Conservation (phyloP, 495 filamentous ascomycete species). For the Aspergillus kassunensis region DNA sequence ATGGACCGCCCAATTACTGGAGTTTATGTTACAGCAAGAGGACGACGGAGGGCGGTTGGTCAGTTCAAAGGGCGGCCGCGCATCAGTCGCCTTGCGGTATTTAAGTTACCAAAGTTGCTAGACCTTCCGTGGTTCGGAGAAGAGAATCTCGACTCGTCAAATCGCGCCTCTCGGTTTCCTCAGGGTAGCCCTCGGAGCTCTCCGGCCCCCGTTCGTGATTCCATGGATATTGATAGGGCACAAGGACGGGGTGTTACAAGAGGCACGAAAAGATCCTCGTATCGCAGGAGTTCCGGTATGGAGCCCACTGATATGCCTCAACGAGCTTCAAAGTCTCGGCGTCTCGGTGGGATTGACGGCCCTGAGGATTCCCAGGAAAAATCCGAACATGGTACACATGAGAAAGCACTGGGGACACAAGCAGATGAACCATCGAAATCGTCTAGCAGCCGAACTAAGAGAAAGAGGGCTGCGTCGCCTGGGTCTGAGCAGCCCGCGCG, state of each 20-base stretch:
- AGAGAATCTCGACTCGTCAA: neutral
- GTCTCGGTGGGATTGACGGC: neutral
- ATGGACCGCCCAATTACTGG: conserved; percentile 42
- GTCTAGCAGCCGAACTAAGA: conserved; percentile 7
- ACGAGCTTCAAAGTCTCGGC: conserved; percentile 9
- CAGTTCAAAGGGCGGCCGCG: conserved; percentile 48
- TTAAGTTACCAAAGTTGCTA: conserved; percentile 42
- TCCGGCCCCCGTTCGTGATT: neutral
- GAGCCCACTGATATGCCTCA: neutral
- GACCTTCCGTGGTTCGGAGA: conserved; percentile 37
- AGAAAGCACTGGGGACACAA: too few species aligned
- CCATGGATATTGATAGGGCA: neutral
- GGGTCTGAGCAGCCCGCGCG: neutral
- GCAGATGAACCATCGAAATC: neutral
- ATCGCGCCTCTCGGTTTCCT: neutral
- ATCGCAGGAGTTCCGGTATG: neutral
- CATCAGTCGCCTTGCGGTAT: conserved; percentile 46
- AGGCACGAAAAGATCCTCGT: conserved; percentile 7
- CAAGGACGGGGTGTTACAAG: neutral
- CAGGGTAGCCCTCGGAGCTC: neutral
- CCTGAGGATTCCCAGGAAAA: neutral
- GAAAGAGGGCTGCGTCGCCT: conserved; percentile 11
- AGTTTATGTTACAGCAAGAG: conserved; percentile 50
- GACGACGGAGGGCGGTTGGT: conserved; percentile 39
- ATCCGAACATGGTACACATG: neutral